Base-by-base conservation (phyloP, 2,329 filamentous ascomycete species). In the Penicillium rolfsii region DNA sequence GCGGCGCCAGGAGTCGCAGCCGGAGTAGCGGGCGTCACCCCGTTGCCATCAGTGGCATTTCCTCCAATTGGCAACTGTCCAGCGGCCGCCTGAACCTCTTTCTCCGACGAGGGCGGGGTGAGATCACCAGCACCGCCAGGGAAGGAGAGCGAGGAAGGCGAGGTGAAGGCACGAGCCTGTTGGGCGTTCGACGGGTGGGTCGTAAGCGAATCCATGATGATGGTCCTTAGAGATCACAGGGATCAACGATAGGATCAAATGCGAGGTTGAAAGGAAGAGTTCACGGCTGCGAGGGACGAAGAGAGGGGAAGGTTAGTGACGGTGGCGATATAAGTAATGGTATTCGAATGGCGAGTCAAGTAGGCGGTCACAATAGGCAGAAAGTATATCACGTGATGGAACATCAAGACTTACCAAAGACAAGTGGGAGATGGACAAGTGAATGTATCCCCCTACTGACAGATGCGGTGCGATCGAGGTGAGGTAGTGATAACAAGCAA, bases 101-200 rank as follows among this genome's bases (percentile, higher is more conserved):
- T 89, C 72, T 90, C 89, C 65, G 86, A 88, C 62, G 87, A 85
- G 46, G 91, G 91, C 64, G 91, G 91, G 61, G 91, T 94, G 76
- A 97, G 78, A 75, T 96, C 92, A 71, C 88, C 88, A 71, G 89
- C 88, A 65, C 89, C 91, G 74, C 91, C 90, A 56, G 94, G 93
- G 79, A 96, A 98, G 63, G 93, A 96, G 70, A 98, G 85, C 71
- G 93, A 97, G 67, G 91, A 91, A 59, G 93, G 91, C 62, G 92
- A 93, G 72, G 93, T 96, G 81, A 98, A 97, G 76, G 91, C 92
- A 85, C 95, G 95, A 67, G 95, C 95, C 86, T 98, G 93, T 69
- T 89, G 87, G 73, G 94, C 93, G 76, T 88, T 98, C 68, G 90
- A 86, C 52, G 95, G 95, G 76, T 98, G 95, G 70, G 94, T 95